Evolutionary conservation across 2,329 filamentous ascomycete genomes (phyloP).

Genomic region (Exophiala aquamarina): DNA sequence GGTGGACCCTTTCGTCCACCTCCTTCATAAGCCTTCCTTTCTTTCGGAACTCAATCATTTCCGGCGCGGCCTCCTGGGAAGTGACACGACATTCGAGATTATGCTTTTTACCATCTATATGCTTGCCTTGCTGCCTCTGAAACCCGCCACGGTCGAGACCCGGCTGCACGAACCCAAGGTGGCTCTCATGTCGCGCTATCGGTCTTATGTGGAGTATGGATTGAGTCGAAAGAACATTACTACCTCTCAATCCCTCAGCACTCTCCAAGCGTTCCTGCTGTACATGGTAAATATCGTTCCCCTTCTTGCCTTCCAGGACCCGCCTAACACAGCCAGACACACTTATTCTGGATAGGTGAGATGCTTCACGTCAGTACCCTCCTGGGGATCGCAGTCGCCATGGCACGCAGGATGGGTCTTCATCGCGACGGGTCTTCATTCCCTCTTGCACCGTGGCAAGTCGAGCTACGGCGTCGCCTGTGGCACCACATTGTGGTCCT

Average conservation of each 20-base stretch:
- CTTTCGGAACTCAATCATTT: constrained; percentile 12
- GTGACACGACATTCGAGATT: constrained; percentile 1
- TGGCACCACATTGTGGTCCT: too few relatives aligned
- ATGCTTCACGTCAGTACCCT: too few relatives aligned
- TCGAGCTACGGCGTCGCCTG: too few relatives aligned
- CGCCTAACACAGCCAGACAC: too few relatives aligned
- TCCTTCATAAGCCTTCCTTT: constrained; percentile 13
- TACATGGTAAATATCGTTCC: constrained; percentile 9
- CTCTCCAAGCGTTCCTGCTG: constrained; percentile 9
- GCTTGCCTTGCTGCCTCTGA: constrained; percentile 7
- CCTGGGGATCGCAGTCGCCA: too few relatives aligned
- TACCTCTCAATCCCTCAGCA: constrained; percentile 9
- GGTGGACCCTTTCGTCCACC: constrained; percentile 10
- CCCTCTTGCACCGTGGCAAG: too few relatives aligned
- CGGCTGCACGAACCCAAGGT: constrained; percentile 9
- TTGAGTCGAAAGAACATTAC: constrained; percentile 11
- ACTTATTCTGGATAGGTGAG: too few relatives aligned
- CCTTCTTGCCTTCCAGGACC: too few relatives aligned
- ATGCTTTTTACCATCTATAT: constrained; percentile 8
- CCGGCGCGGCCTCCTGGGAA: constrained; percentile 3
- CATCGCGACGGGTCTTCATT: too few relatives aligned
- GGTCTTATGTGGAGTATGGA: constrained; percentile 5
- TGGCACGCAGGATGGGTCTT: too few relatives aligned
- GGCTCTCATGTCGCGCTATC: constrained; percentile 5
- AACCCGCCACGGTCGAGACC: constrained; percentile 5